Percentiles rank a stretch among this genome's conserved stretches.
These are phyloP conservation scores for Cyclostephanos invisitatus DNA, from an alignment of 108 stramenopile genomes.

Conservation along the genomic window DNA sequence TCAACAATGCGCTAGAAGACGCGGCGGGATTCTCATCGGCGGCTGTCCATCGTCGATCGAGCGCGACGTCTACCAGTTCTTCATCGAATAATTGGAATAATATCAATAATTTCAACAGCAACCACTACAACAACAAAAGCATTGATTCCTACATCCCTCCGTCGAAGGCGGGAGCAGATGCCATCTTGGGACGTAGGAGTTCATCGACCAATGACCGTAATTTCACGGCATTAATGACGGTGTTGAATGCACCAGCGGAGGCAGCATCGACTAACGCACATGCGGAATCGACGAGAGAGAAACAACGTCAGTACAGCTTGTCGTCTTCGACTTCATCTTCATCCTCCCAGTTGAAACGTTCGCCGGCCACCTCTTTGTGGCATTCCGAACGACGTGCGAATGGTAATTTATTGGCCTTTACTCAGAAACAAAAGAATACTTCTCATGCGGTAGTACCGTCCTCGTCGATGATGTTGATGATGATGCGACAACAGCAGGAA, in stretches of 20 bases:
- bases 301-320: no score
- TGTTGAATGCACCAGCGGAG: not conserved
- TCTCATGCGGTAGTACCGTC: no score
- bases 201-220: not conserved
- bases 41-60: not conserved
- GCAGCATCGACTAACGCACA: constrained; percentile 1
- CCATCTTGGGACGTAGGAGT: constrained; percentile 38
- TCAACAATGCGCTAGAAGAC: not conserved
- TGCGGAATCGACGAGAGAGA: not conserved
- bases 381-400: not conserved
- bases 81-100: not conserved
- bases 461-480: no score
- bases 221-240: not conserved
- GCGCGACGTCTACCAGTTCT: constrained; percentile 1
- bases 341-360: not conserved
- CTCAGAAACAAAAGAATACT: no score
- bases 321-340: constrained; percentile 1
- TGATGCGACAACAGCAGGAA: no score
- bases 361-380: not conserved
- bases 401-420: no score
- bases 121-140: not conserved
- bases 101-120: not conserved
- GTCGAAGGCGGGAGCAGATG: constrained; percentile 37
- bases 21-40: not conserved
- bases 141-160: not conserved